phyloP scores from a whole-genome alignment of 2,329 filamentous ascomycete species.

The Aspergillus viridinutans region DNA sequence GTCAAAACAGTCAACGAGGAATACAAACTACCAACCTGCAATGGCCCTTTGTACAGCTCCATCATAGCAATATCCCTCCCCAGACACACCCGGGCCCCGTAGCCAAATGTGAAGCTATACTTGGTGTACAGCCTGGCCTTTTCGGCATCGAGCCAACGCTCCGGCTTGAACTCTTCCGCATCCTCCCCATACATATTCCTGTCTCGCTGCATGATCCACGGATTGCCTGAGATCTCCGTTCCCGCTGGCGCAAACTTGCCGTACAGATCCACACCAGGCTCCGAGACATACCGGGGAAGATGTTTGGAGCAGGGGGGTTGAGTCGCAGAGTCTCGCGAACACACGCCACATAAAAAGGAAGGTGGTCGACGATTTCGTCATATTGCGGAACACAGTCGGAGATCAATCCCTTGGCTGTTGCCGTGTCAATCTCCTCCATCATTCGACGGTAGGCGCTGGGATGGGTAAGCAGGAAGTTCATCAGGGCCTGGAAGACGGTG shows the following conservation, averaged over 20 bases:
- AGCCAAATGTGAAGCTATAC: slow-evolving; percentile 50
- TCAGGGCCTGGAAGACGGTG: slow-evolving; percentile 48
- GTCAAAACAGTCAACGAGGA: background rate
- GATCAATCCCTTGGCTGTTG: slow-evolving; percentile 27
- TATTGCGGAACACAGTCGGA: slow-evolving; percentile 37
- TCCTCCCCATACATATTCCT: slow-evolving; percentile 38
- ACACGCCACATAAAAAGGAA: slow-evolving; percentile 49
- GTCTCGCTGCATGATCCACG: slow-evolving; percentile 47
- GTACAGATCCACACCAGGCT: slow-evolving; percentile 36
- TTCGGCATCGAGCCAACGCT: slow-evolving; percentile 39
- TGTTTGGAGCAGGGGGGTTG: slow-evolving; percentile 48
- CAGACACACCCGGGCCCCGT: slow-evolving; percentile 47
- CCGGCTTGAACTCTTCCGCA: slow-evolving; percentile 39
- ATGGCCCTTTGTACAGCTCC: slow-evolving; percentile 48
- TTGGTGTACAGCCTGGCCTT: slow-evolving; percentile 42
- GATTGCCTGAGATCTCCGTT: slow-evolving; percentile 45
- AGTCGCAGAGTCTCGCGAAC: slow-evolving; percentile 51
- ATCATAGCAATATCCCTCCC: slow-evolving; percentile 51
- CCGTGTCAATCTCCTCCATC: slow-evolving; percentile 45
- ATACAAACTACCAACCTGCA: slow-evolving; percentile 22
- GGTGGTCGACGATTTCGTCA: slow-evolving; percentile 39
- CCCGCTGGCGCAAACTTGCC: slow-evolving; percentile 39
- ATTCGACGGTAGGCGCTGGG: slow-evolving; percentile 43
- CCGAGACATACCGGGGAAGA: slow-evolving; percentile 47
- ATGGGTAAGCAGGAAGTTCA: slow-evolving; percentile 41